Evolutionary conservation across 1,139 yeast species (phyloP).

Genomic region (Pichia sp.): DNA sequence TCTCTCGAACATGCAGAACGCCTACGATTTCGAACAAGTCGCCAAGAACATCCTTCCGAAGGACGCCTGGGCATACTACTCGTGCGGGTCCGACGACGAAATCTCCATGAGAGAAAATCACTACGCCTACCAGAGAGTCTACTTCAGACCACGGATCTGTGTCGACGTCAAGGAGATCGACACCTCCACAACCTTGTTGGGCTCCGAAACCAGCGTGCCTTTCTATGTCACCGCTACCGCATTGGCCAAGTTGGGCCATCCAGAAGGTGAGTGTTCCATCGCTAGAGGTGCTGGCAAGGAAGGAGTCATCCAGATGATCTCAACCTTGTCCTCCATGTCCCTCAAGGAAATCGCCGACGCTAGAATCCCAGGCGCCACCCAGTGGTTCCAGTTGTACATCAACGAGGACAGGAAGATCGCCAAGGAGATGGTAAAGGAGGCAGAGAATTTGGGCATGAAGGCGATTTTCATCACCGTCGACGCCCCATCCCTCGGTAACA

Average conservation of each 20-base stretch:
- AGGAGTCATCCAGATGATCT: constrained; percentile 73
- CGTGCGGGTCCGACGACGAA: constrained; percentile 92
- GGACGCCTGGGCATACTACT: constrained; percentile 88
- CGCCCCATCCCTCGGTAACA: constrained; percentile 91
- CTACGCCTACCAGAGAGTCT: constrained; percentile 77
- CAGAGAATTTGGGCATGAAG: constrained; percentile 69
- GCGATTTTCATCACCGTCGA: constrained; percentile 87
- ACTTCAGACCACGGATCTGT: constrained; percentile 76
- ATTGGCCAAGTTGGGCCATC: constrained; percentile 73
- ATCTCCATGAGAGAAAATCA: constrained; percentile 86
- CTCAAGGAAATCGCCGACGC: constrained; percentile 66
- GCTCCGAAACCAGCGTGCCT: constrained; percentile 53
- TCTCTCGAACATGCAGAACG: constrained; percentile 60
- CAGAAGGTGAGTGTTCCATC: constrained; percentile 75
- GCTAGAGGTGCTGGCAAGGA: constrained; percentile 69
- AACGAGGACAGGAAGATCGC: constrained; percentile 66
- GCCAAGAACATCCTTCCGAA: constrained; percentile 74
- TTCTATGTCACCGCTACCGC: constrained; percentile 81
- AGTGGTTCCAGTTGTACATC: constrained; percentile 91
- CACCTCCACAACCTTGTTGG: constrained; percentile 47
- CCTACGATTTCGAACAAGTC: constrained; percentile 77
- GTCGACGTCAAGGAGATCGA: constrained; percentile 57
- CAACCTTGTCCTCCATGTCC: constrained; percentile 73
- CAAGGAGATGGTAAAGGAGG: constrained; percentile 57
- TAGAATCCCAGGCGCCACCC: constrained; percentile 53